Evolutionary conservation across 306 rosid genomes (phyloP).

Genomic region (Acmispon strigosus): DNA sequence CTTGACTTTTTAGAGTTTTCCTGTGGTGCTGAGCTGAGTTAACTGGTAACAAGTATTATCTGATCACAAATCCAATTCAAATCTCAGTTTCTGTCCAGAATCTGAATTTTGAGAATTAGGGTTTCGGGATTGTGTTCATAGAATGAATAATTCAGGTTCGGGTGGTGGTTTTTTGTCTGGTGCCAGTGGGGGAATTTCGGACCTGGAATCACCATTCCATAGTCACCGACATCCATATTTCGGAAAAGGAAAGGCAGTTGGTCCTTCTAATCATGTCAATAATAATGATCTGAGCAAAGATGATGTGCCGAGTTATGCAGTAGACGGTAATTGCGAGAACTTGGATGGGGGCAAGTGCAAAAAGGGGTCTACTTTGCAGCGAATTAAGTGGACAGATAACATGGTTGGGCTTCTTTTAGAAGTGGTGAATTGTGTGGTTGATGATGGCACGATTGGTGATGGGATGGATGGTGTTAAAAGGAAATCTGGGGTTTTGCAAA

Average conservation of each 20-base stretch:
- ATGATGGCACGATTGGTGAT: slow-evolving; percentile 55
- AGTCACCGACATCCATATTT: slow-evolving; percentile 43
- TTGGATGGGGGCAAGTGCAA: slow-evolving; percentile 48
- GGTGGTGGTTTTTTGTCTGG: slow-evolving; percentile 68
- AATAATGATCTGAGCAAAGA: slow-evolving; percentile 66
- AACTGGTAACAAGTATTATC: not conserved
- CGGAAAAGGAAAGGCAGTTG: slow-evolving; percentile 51
- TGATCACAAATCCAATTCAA: not conserved
- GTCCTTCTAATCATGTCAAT: slow-evolving; percentile 22
- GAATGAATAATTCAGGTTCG: slow-evolving; percentile 69
- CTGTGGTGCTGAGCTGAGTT: not conserved
- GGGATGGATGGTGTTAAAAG: slow-evolving; percentile 62
- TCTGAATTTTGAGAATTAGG: no score
- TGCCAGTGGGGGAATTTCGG: slow-evolving; percentile 52
- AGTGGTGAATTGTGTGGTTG: slow-evolving; percentile 82
- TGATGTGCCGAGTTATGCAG: slow-evolving; percentile 56
- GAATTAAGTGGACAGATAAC: slow-evolving; percentile 94
- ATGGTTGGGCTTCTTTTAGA: slow-evolving; percentile 82
- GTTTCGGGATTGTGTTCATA: slow-evolving; percentile 24
- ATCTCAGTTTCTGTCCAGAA: slow-evolving; percentile 18
- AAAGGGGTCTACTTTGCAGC: slow-evolving; percentile 80
- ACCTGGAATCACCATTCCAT: slow-evolving; percentile 53
- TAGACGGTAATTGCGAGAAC: slow-evolving; percentile 63
- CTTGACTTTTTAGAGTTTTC: slow-evolving; percentile 6
- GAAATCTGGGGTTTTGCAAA: slow-evolving; percentile 59